Evolutionary conservation across 2,329 filamentous ascomycete genomes (phyloP), one percentile per base, ranked within the genome.

Genomic region (Beauveria medogensis): DNA sequence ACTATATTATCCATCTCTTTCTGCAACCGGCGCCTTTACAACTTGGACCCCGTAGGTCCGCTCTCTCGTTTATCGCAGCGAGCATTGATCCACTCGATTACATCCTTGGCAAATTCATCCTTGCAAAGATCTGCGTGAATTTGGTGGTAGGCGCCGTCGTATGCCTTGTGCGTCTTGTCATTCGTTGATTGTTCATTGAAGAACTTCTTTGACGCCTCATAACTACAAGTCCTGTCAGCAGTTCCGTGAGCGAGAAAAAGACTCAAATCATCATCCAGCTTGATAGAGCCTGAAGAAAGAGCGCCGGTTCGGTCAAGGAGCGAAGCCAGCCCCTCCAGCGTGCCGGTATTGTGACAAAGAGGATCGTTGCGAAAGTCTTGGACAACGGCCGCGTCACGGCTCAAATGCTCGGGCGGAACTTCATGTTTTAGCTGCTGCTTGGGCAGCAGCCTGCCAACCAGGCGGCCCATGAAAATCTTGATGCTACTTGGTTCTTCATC

Each of bases 321-420:
- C 0, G 84, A 87, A 0, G 88, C 82, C 40, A 96, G 72, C 1
- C 90, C 90, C 72, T 92, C 87, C n/a, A 96, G 79, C 7, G 92
- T 96, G 41, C 91, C 92, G 2, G 86, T 93, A 72, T 93, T 82
- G 74, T 96, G 92, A 72, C 87, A 85, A 57, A 96, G 78, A 55
- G 79, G 70, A 73, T 97, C 92, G 34, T 83, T 80, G 2, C 77
- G 75, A 65, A 90, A 81, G 28, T 78, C 80, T 68, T 82, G 77
- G 58, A 82, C 80, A 2, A 90, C 83, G 24, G 76, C 82, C 26
- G 81, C 77, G 72, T 93, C 89, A 26, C 91, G 83, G 41, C 82
- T 86, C 59, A 96, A 70, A 63, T 87, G 79, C 63, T 81, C 80
- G 2, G 83, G 73, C 51, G 88, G 82, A 26, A 96, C 78, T 52